A percentile compares a stretch with the other conserved stretches of the same genome.
phyloP scores from a whole-genome alignment of 345 rosid genomes.

The Dimocarpus longan region DNA sequence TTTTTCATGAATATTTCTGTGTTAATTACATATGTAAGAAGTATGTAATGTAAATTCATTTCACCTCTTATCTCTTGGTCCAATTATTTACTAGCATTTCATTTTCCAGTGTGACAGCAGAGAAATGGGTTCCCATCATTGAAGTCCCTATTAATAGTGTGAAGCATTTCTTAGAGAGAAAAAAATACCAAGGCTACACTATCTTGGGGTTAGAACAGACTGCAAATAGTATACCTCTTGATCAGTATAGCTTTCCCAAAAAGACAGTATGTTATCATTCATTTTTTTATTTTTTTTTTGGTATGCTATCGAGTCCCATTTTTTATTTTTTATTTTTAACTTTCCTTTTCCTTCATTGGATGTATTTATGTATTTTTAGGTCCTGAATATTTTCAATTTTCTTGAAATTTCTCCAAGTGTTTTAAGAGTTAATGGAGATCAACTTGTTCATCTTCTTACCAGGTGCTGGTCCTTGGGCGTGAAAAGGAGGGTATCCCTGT shows the following conservation, averaged over 20 bases:
- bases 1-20: background rate
- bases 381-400: background rate
- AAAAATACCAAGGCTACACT: constrained; percentile 87
- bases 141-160: constrained; percentile 86
- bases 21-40: background rate
- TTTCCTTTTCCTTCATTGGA: background rate
- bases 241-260: constrained; percentile 66
- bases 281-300: no score
- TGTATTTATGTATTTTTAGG: background rate
- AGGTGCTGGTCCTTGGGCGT: constrained; percentile 94
- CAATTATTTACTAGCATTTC: constrained; percentile 6
- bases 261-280: constrained; percentile 57
- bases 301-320: no score
- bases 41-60: background rate
- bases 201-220: constrained; percentile 95
- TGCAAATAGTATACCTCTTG: constrained; percentile 80
- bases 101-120: constrained; percentile 83
- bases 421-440: background rate
- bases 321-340: background rate
- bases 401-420: background rate
- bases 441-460: constrained; percentile 17
- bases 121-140: constrained; percentile 91
- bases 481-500: constrained; percentile 96
- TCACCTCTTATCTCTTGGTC: background rate
- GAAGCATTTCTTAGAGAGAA: constrained; percentile 74